Evolutionary conservation across 2,329 filamentous ascomycete genomes (phyloP).

Genomic region (Escovopsis sp.): DNA sequence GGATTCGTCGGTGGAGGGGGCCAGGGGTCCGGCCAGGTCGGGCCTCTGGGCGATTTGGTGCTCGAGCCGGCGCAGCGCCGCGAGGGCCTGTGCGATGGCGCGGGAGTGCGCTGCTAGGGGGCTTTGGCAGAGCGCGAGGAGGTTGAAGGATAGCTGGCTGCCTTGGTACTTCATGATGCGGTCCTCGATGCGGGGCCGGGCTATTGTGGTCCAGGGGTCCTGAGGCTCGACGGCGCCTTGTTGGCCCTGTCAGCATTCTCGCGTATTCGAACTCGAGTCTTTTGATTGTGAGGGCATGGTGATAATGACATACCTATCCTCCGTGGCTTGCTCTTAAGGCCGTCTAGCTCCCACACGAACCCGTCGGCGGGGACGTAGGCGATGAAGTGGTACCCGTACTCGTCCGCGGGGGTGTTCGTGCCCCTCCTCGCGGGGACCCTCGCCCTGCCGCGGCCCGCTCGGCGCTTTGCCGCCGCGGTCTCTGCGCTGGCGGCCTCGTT

Average conservation of each 20-base stretch:
- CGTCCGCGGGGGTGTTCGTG: slow-evolving; percentile 27
- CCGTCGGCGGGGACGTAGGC: slow-evolving; percentile 69
- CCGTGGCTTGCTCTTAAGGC: slow-evolving; percentile 55
- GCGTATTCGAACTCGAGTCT: background rate
- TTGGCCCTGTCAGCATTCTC: background rate
- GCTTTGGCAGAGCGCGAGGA: slow-evolving; percentile 60
- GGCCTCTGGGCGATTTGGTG: slow-evolving; percentile 12
- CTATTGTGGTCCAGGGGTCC: slow-evolving; percentile 51
- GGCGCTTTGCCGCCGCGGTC: slow-evolving; percentile 20
- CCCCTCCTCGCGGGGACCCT: slow-evolving; percentile 23
- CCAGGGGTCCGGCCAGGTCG: slow-evolving; percentile 11
- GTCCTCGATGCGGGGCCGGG: slow-evolving; percentile 46
- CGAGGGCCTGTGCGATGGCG: slow-evolving; percentile 29
- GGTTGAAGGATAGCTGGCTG: slow-evolving; percentile 56
- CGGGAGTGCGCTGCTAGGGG: slow-evolving; percentile 38
- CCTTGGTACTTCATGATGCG: slow-evolving; percentile 55
- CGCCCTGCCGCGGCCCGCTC: slow-evolving; percentile 23
- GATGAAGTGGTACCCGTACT: slow-evolving; percentile 74
- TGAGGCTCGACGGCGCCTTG: slow-evolving; percentile 10
- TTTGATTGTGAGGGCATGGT: too few species aligned
- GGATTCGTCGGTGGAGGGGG: too few species aligned
- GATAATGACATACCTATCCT: slow-evolving; percentile 14
- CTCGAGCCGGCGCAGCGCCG: slow-evolving; percentile 25
- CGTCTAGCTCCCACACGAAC: slow-evolving; percentile 78
- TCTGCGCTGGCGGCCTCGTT: slow-evolving; percentile 33